Evolutionary conservation across 1,284 basidiomycete genomes (phyloP).

Genomic region (Ustilago shanxiensis): DNA sequence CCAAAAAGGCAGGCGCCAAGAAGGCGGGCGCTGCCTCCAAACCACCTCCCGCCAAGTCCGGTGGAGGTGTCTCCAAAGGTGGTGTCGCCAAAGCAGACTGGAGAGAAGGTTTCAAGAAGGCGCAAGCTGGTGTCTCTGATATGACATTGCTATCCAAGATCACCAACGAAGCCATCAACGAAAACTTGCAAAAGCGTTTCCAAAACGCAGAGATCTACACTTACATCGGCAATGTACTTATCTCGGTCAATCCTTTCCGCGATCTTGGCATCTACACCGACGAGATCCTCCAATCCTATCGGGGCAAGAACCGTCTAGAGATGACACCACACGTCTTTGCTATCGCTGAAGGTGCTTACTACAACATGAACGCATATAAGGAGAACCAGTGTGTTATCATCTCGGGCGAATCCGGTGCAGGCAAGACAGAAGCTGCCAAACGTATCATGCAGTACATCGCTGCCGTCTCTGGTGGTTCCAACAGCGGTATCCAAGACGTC

Average conservation of each 20-base stretch:
- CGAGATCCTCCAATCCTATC: slow-evolving; percentile 85
- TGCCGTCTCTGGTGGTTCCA: slow-evolving; percentile 87
- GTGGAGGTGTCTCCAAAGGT: slow-evolving; percentile 48
- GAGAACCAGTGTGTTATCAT: slow-evolving; percentile 99
- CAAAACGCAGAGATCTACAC: slow-evolving; percentile 97
- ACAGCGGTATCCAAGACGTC: slow-evolving; percentile 83
- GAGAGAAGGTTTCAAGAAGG: slow-evolving; percentile 70
- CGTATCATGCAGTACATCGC: slow-evolving; percentile 99
- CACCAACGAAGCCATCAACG: slow-evolving; percentile 97
- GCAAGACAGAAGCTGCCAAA: slow-evolving; percentile 68
- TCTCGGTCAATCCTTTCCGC: slow-evolving; percentile 98
- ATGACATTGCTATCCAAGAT: slow-evolving; percentile 98
- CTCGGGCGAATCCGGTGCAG: slow-evolving; percentile 85
- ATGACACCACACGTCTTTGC: slow-evolving; percentile 97
- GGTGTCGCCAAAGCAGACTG: slow-evolving; percentile 70
- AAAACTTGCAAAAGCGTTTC: slow-evolving; percentile 96
- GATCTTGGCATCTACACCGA: slow-evolving; percentile 92
- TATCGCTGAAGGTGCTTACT: slow-evolving; percentile 96
- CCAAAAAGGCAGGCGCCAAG: slow-evolving; percentile 67
- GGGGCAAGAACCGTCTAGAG: slow-evolving; percentile 97
- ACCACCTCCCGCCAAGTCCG: slow-evolving; percentile 50
- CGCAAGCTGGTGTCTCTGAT: slow-evolving; percentile 88
- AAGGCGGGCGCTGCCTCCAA: slow-evolving; percentile 55
- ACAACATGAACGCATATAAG: slow-evolving; percentile 99
- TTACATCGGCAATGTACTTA: slow-evolving; percentile 96